A percentile compares a stretch with the other conserved stretches of the same genome.
Conservation (phyloP, 805 yeast species). For the Yamadazyma ubonensis region DNA sequence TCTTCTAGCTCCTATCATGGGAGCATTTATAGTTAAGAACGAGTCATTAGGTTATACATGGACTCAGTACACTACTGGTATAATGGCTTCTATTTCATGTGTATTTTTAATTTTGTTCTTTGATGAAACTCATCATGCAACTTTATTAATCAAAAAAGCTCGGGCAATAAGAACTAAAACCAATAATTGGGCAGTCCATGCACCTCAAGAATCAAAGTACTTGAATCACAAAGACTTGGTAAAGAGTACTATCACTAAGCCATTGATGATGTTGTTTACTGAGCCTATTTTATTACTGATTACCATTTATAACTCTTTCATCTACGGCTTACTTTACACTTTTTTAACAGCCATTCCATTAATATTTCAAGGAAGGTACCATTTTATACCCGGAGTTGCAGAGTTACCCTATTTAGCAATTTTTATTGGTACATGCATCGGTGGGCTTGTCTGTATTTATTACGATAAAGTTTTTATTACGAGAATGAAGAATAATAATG, state of each 20-base stretch:
- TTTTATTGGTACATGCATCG: constrained; percentile 63
- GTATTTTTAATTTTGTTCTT: constrained; percentile 28
- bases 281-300: constrained; percentile 47
- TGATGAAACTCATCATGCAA: constrained; percentile 43
- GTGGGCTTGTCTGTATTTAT: constrained; percentile 52
- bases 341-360: constrained; percentile 45
- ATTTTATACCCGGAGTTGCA: constrained; percentile 57
- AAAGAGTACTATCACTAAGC: constrained; percentile 37
- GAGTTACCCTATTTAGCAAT: constrained; percentile 80
- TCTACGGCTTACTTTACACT: constrained; percentile 48
- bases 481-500: constrained; percentile 49
- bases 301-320: constrained; percentile 47
- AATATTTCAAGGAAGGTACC: constrained; percentile 55
- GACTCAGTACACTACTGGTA: constrained; percentile 52
- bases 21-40: constrained; percentile 40
- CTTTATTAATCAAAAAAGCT: constrained; percentile 33
- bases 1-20: constrained; percentile 70
- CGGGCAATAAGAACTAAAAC: constrained; percentile 38
- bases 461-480: constrained; percentile 54
- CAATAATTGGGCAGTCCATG: constrained; percentile 41
- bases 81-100: constrained; percentile 33
- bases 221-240: constrained; percentile 31
- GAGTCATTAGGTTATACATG: constrained; percentile 54
- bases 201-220: constrained; percentile 37
- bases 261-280: constrained; percentile 38